Conservation (phyloP, 176 grass and related monocot genomes). For the Bromus sterilis region DNA sequence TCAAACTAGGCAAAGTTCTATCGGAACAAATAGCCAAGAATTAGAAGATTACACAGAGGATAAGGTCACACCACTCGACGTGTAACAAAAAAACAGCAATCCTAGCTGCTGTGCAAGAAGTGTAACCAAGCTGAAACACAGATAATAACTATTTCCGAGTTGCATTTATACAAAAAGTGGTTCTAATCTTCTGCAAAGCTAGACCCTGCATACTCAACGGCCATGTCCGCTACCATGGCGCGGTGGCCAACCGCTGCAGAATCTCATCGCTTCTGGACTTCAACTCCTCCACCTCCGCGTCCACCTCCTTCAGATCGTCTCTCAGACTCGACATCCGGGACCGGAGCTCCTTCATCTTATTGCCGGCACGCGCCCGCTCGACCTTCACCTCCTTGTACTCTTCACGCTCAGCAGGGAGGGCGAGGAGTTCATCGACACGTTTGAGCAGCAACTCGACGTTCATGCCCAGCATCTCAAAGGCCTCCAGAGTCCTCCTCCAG, state of each 20-base stretch:
- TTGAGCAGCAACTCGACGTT: constrained; percentile 19
- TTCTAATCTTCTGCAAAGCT: not conserved
- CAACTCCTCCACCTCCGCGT: constrained; percentile 25
- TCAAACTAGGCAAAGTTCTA: too few species aligned
- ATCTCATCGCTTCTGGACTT: not conserved
- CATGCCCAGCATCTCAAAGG: constrained; percentile 34
- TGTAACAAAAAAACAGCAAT: not conserved
- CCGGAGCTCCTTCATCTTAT: constrained; percentile 20
- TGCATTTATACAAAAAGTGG: not conserved
- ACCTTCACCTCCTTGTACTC: constrained; percentile 9
- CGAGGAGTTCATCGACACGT: not conserved
- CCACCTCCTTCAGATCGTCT: constrained; percentile 5
- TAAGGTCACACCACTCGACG: not conserved
- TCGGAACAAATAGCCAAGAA: too few species aligned
- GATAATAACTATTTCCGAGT: not conserved
- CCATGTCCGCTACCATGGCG: constrained; percentile 20
- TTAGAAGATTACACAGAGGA: too few species aligned
- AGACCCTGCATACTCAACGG: not conserved
- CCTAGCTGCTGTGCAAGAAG: not conserved
- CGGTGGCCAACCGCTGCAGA: constrained; percentile 9
- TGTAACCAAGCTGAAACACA: not conserved
- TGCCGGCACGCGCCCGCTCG: not conserved
- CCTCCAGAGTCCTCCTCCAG: constrained; percentile 42
- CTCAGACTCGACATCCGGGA: constrained; percentile 17
- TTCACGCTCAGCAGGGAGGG: not conserved